phyloP scores from a whole-genome alignment of 2,329 filamentous ascomycete genomes.

The Neophaeococcomyces aloes region DNA sequence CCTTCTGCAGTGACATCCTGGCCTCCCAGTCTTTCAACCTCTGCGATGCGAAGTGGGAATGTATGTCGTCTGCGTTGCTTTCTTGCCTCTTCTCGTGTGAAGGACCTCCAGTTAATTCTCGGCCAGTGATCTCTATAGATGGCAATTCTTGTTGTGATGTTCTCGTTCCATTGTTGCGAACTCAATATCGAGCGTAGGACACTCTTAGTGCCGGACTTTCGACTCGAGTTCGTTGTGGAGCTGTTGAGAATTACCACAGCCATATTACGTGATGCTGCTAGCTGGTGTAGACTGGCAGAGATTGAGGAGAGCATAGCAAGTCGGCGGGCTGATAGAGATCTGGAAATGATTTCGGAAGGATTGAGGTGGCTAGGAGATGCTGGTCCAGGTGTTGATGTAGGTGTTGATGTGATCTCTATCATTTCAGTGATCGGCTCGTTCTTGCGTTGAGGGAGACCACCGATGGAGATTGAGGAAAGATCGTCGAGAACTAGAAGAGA shows the following conservation, averaged over 20 bases:
- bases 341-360: slow-evolving; percentile 28
- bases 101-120: slow-evolving; percentile 31
- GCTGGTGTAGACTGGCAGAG: slow-evolving; percentile 34
- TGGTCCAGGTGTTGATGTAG: slow-evolving; percentile 20
- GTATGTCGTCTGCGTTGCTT: neutral
- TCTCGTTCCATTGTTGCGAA: slow-evolving; percentile 68
- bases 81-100: slow-evolving; percentile 19
- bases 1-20: slow-evolving; percentile 30
- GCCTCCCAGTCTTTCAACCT: slow-evolving; percentile 56
- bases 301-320: slow-evolving; percentile 28
- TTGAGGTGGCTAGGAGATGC: neutral
- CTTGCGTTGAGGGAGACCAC: slow-evolving; percentile 57
- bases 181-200: slow-evolving; percentile 67
- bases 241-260: slow-evolving; percentile 69
- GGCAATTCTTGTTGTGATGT: slow-evolving; percentile 60
- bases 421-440: slow-evolving; percentile 13
- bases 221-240: slow-evolving; percentile 57
- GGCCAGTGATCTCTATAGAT: slow-evolving; percentile 66
- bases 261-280: slow-evolving; percentile 62
- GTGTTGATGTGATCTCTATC: neutral
- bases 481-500: slow-evolving; percentile 67
- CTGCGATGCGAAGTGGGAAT: slow-evolving; percentile 45
- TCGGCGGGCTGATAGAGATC: slow-evolving; percentile 18
- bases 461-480: slow-evolving; percentile 64
- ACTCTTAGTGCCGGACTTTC: slow-evolving; percentile 49